Percentiles rank a stretch among this genome's conserved stretches.
Evolutionary conservation across 345 rosid species (phyloP).

Genomic region (Acer saccharum): DNA sequence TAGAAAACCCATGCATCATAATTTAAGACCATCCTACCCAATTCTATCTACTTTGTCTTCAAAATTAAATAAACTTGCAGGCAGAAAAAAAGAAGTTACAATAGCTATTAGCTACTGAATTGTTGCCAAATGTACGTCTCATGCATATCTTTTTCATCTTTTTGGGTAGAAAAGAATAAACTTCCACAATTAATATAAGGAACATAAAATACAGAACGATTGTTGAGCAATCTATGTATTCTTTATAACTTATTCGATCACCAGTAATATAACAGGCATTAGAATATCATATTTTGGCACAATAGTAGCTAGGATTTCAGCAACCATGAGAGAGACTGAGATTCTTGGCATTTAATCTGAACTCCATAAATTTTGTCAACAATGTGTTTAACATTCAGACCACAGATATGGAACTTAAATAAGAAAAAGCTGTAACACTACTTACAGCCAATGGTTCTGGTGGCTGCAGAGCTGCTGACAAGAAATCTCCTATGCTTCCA

Average conservation of each 20-base stretch:
- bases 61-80: background rate
- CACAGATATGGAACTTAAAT: background rate
- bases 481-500: slow-evolving; percentile 85
- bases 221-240: background rate
- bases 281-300: background rate
- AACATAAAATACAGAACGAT: slow-evolving; percentile 1
- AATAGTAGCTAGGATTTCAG: background rate
- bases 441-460: slow-evolving; percentile 90
- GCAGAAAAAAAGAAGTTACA: background rate
- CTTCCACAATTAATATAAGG: background rate
- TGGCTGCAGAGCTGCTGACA: slow-evolving; percentile 95
- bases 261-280: background rate
- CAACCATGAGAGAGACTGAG: background rate
- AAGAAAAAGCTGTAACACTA: slow-evolving; percentile 21
- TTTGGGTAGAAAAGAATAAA: background rate
- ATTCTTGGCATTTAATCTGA: background rate
- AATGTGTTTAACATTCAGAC: background rate
- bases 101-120: background rate
- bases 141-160: background rate
- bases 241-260: background rate
- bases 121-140: background rate
- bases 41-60: background rate
- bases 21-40: slow-evolving; percentile 8
- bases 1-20: slow-evolving; percentile 3
- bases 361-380: background rate